Percentiles rank a stretch among this genome's conserved stretches.
These are phyloP conservation scores for Eimeria sp. DNA, from an alignment of 169 alveolate species.

Conservation along the genomic window DNA sequence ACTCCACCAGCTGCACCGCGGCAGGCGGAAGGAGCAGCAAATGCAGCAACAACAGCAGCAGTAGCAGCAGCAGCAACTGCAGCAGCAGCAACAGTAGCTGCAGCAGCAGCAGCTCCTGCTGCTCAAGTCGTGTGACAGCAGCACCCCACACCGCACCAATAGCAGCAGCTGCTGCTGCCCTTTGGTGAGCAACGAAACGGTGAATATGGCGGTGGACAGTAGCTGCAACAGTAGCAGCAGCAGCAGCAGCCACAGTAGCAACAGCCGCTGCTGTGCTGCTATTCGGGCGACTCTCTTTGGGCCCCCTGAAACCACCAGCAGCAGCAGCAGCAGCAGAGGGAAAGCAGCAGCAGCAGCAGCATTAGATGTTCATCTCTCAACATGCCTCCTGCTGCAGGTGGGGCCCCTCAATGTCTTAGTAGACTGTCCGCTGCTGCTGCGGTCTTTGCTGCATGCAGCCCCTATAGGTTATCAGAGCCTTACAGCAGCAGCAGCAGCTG, in stretches of 20 bases:
- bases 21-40: constrained; percentile 14
- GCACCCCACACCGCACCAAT: neutral
- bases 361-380: constrained; percentile 12
- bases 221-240: neutral
- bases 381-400: constrained; percentile 46
- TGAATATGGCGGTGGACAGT: neutral
- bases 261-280: constrained; percentile 28
- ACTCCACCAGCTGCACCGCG: constrained; percentile 24
- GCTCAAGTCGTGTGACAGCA: neutral
- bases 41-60: neutral
- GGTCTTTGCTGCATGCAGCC: constrained; percentile 7
- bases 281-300: constrained; percentile 4
- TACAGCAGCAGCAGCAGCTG: constrained; percentile 34
- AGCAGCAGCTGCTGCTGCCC: constrained; percentile 21
- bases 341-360: neutral
- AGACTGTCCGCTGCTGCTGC: constrained; percentile 56
- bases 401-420: constrained; percentile 9
- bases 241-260: constrained; percentile 1
- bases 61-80: neutral
- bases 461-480: constrained; percentile 30
- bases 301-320: neutral
- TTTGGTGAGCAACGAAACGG: neutral
- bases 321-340: constrained; percentile 33
- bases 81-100: neutral
- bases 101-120: constrained; percentile 31